A percentile compares a stretch with the other conserved stretches of the same genome.
Evolutionary conservation across 768 basidiomycete species (phyloP).

Genomic region (Mycena olivaceomarginata): DNA sequence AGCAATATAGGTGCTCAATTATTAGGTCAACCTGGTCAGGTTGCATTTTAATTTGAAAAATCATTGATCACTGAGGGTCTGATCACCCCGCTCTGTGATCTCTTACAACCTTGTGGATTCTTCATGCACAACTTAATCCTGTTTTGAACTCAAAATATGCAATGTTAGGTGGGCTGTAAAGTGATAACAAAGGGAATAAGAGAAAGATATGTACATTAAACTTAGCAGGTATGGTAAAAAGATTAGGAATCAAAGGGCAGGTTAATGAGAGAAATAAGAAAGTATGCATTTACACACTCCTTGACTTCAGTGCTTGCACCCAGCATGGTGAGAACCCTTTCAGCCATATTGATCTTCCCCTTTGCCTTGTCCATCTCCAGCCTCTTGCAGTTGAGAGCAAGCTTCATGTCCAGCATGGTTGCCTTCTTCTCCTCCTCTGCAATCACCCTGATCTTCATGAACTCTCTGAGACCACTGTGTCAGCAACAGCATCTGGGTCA

Average conservation of each 20-base stretch:
- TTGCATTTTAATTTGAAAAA: too few species aligned
- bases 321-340: not conserved
- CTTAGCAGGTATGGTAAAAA: not conserved
- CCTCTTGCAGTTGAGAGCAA: not conserved
- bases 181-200: too few species aligned
- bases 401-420: not conserved
- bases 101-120: too few species aligned
- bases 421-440: slow-evolving; percentile 27
- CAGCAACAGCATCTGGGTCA: too few species aligned
- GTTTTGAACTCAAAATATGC: too few species aligned
- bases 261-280: not conserved
- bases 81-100: too few species aligned
- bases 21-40: too few species aligned
- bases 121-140: too few species aligned
- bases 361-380: slow-evolving; percentile 2
- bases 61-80: too few species aligned
- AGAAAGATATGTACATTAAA: too few species aligned
- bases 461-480: slow-evolving; percentile 14
- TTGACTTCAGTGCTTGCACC: not conserved
- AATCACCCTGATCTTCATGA: slow-evolving; percentile 19
- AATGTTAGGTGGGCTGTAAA: too few species aligned
- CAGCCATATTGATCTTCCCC: slow-evolving; percentile 20
- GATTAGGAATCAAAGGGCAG: not conserved
- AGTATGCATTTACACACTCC: not conserved
- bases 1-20: too few species aligned